Evolutionary conservation across 495 filamentous ascomycete genomes (phyloP).

Genomic region (Lophiostoma macrostomum): DNA sequence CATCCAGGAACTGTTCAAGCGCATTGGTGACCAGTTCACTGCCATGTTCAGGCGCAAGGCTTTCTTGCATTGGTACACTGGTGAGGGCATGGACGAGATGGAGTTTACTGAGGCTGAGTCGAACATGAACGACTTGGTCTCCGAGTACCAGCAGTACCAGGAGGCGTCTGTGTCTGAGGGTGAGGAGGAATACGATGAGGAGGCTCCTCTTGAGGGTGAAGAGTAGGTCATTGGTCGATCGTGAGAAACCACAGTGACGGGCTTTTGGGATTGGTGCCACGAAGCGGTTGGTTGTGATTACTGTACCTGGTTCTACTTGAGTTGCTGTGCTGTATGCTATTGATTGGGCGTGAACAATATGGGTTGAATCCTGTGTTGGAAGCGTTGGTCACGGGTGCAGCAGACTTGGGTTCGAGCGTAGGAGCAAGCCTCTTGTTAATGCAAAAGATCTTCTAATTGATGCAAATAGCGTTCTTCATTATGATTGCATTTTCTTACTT

Average conservation of each 20-base stretch:
- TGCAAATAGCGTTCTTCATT: neutral
- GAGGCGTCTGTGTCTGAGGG: constrained; percentile 82
- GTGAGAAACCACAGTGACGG: constrained; percentile 4
- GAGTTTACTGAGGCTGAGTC: constrained; percentile 99
- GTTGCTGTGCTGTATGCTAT: constrained; percentile 5
- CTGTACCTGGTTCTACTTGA: constrained; percentile 6
- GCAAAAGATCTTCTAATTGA: constrained; percentile 10
- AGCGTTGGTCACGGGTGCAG: constrained; percentile 4
- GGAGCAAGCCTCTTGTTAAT: constrained; percentile 25
- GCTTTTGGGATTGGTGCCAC: constrained; percentile 7
- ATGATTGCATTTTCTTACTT: neutral
- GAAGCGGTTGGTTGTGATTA: neutral
- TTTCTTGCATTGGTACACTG: constrained; percentile 99
- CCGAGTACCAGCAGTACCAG: constrained; percentile 99
- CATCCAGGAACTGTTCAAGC: constrained; percentile 99
- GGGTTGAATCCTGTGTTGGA: constrained; percentile 1
- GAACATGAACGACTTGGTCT: constrained; percentile 99
- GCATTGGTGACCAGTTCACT: constrained; percentile 98
- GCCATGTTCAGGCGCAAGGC: constrained; percentile 99
- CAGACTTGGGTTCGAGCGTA: constrained; percentile 16
- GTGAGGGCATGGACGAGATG: constrained; percentile 99
- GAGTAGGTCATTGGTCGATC: constrained; percentile 39
- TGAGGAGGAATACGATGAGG: constrained; percentile 66
- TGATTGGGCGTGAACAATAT: neutral
- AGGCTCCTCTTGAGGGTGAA: constrained; percentile 50